A percentile compares a stretch with the other conserved stretches of the same genome.
Conservation (phyloP, 768 basidiomycete species). For the Dioszegia aurantiaca region DNA sequence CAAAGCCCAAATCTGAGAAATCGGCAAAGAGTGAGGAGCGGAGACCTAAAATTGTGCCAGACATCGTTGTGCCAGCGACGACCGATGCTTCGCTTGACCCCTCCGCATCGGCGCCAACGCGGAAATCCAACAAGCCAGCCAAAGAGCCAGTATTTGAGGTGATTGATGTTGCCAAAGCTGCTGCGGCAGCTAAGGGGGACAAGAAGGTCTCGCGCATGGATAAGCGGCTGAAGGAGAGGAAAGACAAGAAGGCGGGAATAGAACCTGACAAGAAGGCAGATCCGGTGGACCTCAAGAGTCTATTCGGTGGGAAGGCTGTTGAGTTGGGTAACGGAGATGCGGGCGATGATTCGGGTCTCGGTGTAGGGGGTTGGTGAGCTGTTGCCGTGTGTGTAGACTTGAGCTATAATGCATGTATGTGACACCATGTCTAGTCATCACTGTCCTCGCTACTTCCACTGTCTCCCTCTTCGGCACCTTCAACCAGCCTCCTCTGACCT, state of each 20-base stretch:
- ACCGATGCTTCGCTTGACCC: slow-evolving; percentile 10
- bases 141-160: slow-evolving; percentile 35
- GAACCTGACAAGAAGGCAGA: slow-evolving; percentile 16
- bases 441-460: slow-evolving; percentile 32
- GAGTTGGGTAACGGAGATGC: not conserved
- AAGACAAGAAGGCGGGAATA: slow-evolving; percentile 18
- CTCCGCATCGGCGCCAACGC: slow-evolving; percentile 5
- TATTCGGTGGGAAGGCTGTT: slow-evolving; percentile 8
- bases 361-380: slow-evolving; percentile 41
- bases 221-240: slow-evolving; percentile 12
- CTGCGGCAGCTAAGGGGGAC: slow-evolving; percentile 7
- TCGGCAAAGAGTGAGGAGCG: not conserved
- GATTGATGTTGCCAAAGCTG: slow-evolving; percentile 24
- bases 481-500: slow-evolving; percentile 29
- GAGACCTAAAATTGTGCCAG: not conserved
- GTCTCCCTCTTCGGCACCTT: slow-evolving; percentile 25
- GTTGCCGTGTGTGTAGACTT: not conserved
- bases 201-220: slow-evolving; percentile 12
- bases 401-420: not conserved
- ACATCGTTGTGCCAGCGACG: not conserved
- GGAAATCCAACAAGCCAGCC: slow-evolving; percentile 10
- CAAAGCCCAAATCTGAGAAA: slow-evolving; percentile 10
- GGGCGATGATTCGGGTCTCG: slow-evolving; percentile 28
- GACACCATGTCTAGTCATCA: slow-evolving; percentile 24
- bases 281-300: slow-evolving; percentile 9